Conservation (phyloP, 1,139 yeast species). For the Kodamaea anthophila region DNA sequence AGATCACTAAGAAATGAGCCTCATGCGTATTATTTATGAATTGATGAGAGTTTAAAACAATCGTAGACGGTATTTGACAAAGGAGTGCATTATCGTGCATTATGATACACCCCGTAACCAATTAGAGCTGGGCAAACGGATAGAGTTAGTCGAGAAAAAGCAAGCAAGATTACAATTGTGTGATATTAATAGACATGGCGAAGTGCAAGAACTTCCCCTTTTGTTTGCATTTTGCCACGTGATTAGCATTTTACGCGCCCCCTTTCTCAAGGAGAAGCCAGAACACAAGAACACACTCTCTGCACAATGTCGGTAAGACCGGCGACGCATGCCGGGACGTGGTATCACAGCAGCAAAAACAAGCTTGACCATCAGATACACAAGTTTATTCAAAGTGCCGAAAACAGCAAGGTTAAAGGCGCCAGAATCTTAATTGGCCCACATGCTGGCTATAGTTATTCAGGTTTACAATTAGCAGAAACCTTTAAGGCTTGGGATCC, state of each 20-base stretch:
- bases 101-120: too few species aligned
- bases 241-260: too few species aligned
- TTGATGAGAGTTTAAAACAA: too few species aligned
- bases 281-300: neutral
- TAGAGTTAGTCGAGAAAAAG: too few species aligned
- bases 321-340: slow-evolving; percentile 85
- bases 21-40: neutral
- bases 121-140: too few species aligned
- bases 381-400: slow-evolving; percentile 29
- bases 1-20: slow-evolving; percentile 23
- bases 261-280: slow-evolving; percentile 1
- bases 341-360: slow-evolving; percentile 58
- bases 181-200: too few species aligned
- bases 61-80: too few species aligned
- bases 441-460: slow-evolving; percentile 89
- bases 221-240: too few species aligned
- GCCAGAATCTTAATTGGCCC: slow-evolving; percentile 62
- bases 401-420: slow-evolving; percentile 29
- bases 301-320: slow-evolving; percentile 34
- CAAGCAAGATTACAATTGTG: too few species aligned
- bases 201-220: too few species aligned
- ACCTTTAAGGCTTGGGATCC: slow-evolving; percentile 71
- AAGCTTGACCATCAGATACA: slow-evolving; percentile 46
- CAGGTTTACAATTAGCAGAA: slow-evolving; percentile 74
- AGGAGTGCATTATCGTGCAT: too few species aligned